These are phyloP conservation scores for Fragaria ananassa DNA, from an alignment of 306 rosid species.

Conservation along the genomic window DNA sequence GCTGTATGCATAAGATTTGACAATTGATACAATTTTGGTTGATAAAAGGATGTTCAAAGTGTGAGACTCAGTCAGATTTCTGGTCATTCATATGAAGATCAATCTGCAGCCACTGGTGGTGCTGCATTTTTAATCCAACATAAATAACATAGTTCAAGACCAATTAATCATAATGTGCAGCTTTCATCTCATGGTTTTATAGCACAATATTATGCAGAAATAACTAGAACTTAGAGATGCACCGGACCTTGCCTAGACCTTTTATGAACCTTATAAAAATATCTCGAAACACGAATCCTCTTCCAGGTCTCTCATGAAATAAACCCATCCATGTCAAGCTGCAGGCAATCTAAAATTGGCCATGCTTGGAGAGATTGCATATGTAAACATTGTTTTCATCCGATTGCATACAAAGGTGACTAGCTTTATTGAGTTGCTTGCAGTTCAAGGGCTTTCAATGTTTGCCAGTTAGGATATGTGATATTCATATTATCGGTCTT, in stretches of 20 bases:
- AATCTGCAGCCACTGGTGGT: not conserved
- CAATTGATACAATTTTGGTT: not conserved
- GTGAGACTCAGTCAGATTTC: not conserved
- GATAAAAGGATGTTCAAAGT: not conserved
- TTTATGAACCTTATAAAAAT: not conserved
- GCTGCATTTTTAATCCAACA: conserved; percentile 12
- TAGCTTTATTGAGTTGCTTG: conserved; percentile 4
- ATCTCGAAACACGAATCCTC: not conserved
- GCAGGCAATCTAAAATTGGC: not conserved
- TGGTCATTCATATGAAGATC: not conserved
- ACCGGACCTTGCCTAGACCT: not conserved
- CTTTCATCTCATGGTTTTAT: conserved; percentile 6
- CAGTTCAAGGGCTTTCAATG: not conserved
- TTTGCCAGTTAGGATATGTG: conserved; percentile 13
- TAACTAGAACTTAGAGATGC: not conserved
- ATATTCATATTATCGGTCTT: not conserved
- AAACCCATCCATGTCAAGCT: not conserved
- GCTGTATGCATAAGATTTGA: not conserved
- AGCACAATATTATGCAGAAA: not conserved
- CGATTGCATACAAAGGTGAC: not conserved
- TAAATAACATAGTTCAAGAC: conserved; percentile 3
- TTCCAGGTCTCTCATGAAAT: not conserved
- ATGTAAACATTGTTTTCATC: not conserved
- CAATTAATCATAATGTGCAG: not conserved
- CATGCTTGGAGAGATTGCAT: conserved; percentile 7